These are phyloP conservation scores for Hyaloscypha hepaticicola DNA, from an alignment of 495 filamentous ascomycete species.

Conservation along the genomic window DNA sequence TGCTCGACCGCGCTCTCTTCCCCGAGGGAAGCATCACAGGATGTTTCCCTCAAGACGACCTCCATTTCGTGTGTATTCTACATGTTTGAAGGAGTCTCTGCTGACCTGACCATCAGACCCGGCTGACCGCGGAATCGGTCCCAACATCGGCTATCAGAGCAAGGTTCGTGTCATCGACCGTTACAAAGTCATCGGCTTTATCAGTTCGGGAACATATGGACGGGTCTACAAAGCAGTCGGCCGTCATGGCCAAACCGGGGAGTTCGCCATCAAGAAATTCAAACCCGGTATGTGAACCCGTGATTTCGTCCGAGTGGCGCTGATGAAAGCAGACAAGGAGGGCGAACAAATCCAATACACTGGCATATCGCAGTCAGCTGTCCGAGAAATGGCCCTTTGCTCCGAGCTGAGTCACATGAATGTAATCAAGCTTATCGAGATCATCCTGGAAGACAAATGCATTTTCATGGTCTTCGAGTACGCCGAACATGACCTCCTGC, in stretches of 20 bases:
- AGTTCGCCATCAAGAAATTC: conserved; percentile 99
- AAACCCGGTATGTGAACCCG: conserved; percentile 59
- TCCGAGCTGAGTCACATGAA: conserved; percentile 88
- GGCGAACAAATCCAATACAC: conserved; percentile 93
- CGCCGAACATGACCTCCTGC: conserved; percentile 92
- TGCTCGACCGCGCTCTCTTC: conserved; percentile 1
- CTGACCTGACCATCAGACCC: conserved; percentile 38
- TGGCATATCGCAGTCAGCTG: conserved; percentile 94
- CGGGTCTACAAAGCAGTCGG: conserved; percentile 94
- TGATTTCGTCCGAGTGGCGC: background rate
- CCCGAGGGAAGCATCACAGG: conserved; percentile 8
- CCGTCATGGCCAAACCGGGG: conserved; percentile 66
- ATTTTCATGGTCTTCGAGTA: conserved; percentile 99
- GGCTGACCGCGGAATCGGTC: conserved; percentile 44
- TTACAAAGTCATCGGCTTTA: conserved; percentile 97
- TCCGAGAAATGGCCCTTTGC: conserved; percentile 98
- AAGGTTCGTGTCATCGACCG: conserved; percentile 87
- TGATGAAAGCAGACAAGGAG: conserved; percentile 70
- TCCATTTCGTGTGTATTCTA: conserved; percentile 30
- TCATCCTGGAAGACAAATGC: conserved; percentile 97
- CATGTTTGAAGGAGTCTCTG: conserved; percentile 38
- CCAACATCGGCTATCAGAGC: conserved; percentile 62
- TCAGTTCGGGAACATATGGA: conserved; percentile 97
- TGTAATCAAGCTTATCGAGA: conserved; percentile 89
- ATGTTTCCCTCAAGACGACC: conserved; percentile 33